These are phyloP conservation scores for Phaeophleospora eucalypticola DNA, from an alignment of 2,329 filamentous ascomycete species.

Conservation along the genomic window DNA sequence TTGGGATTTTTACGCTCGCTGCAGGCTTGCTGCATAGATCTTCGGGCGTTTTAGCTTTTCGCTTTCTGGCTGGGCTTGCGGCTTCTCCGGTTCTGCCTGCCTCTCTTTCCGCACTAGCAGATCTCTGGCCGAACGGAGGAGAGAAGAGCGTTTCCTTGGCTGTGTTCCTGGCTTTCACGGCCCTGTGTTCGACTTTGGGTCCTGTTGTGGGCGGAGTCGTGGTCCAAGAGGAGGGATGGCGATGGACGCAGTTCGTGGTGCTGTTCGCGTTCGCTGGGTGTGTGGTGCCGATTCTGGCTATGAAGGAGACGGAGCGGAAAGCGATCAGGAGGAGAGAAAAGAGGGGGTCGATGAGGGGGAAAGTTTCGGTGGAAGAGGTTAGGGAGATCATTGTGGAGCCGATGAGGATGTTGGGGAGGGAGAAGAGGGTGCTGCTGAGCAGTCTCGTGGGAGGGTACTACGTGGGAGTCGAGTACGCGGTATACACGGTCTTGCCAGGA, in stretches of 20 bases:
- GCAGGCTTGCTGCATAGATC: conserved; percentile 55
- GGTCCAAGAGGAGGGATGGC: conserved; percentile 35
- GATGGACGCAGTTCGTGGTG: conserved; percentile 39
- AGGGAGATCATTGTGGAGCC: conserved; percentile 21
- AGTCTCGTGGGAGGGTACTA: conserved; percentile 14
- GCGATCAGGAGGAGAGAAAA: conserved; percentile 36
- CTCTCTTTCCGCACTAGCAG: conserved; percentile 31
- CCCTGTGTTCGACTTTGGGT: conserved; percentile 36
- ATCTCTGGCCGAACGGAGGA: conserved; percentile 34
- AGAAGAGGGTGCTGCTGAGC: conserved; percentile 27
- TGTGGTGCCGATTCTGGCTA: conserved; percentile 36
- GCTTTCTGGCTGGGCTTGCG: conserved; percentile 45
- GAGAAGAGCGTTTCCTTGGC: conserved; percentile 29
- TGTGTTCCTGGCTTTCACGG: conserved; percentile 33
- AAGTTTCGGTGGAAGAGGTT: conserved; percentile 21
- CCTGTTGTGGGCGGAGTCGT: conserved; percentile 41
- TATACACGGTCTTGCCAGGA: conserved; percentile 18
- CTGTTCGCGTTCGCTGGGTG: conserved; percentile 35
- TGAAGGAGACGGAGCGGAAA: conserved; percentile 52
- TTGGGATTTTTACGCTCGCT: conserved; percentile 49
- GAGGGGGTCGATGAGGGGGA: conserved; percentile 4
- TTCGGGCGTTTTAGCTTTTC: conserved; percentile 64
- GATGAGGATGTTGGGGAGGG: conserved; percentile 23
- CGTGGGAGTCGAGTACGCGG: conserved; percentile 22
- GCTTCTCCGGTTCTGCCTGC: conserved; percentile 28